A percentile compares a stretch with the other conserved stretches of the same genome.
Evolutionary conservation across 2,329 filamentous ascomycete species (phyloP).

Genomic region (Rhinocladiella mackenziei): DNA sequence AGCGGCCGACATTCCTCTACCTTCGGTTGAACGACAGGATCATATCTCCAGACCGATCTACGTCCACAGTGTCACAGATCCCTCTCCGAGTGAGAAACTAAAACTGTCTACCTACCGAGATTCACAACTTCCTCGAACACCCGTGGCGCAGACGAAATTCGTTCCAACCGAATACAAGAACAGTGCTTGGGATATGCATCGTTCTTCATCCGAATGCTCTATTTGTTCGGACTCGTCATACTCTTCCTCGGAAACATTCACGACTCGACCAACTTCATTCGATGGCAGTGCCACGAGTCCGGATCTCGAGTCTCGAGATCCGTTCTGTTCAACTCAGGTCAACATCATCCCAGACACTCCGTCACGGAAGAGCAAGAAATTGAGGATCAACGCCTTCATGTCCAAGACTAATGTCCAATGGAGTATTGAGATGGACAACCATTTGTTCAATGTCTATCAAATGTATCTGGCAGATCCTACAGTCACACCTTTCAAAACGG

Average conservation of each 20-base stretch:
- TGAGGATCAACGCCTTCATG: constrained; percentile 30
- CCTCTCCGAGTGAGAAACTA: constrained; percentile 35
- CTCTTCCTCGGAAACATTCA: constrained; percentile 56
- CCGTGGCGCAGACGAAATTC: constrained; percentile 44
- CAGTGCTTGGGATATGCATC: constrained; percentile 40
- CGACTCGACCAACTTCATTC: constrained; percentile 52
- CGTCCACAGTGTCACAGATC: constrained; percentile 24
- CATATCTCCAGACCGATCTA: constrained; percentile 12
- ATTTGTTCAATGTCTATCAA: constrained; percentile 64
- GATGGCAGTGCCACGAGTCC: constrained; percentile 59
- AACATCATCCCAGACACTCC: constrained; percentile 38
- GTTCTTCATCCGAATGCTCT: constrained; percentile 57
- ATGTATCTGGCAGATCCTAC: constrained; percentile 62
- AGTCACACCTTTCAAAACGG: constrained; percentile 64
- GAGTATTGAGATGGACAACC: constrained; percentile 62
- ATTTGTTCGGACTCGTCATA: constrained; percentile 60
- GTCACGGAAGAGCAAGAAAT: constrained; percentile 33
- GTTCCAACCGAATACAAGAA: constrained; percentile 35
- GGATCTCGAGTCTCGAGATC: constrained; percentile 56
- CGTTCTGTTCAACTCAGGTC: constrained; percentile 47
- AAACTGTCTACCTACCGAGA: constrained; percentile 38
- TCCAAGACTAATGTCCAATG: constrained; percentile 40
- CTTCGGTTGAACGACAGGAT: constrained; percentile 27
- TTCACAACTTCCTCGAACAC: constrained; percentile 41
- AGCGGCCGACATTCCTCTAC: constrained; percentile 32